These are phyloP conservation scores for Achaetomiella virescens DNA, from an alignment of 495 filamentous ascomycete species.

Conservation along the genomic window DNA sequence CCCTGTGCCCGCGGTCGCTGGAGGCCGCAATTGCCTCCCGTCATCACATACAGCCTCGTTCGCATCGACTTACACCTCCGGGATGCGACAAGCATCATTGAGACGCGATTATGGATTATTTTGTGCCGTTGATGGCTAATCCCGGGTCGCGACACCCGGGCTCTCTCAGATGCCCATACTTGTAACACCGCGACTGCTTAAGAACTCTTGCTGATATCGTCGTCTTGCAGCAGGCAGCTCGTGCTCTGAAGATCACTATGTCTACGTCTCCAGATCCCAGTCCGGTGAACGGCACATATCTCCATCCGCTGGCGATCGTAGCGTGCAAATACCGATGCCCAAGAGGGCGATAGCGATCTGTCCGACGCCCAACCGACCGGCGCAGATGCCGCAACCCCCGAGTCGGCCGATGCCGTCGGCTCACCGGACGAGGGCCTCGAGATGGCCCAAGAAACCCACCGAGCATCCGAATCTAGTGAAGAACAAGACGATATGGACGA, in stretches of 20 bases:
- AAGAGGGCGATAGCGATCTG: constrained; percentile 41
- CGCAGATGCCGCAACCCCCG: constrained; percentile 25
- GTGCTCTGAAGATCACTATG: constrained; percentile 37
- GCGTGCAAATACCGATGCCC: constrained; percentile 26
- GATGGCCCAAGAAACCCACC: constrained; percentile 25
- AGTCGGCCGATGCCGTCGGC: constrained; percentile 50
- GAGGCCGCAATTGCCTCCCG: constrained; percentile 36
- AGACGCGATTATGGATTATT: constrained; percentile 9
- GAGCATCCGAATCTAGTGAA: constrained; percentile 44
- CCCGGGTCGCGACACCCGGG: constrained; percentile 32
- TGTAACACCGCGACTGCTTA: constrained; percentile 10
- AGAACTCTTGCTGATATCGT: constrained; percentile 40
- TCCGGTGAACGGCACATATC: constrained; percentile 39
- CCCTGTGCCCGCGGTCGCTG: constrained; percentile 17
- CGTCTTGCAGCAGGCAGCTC: constrained; percentile 41
- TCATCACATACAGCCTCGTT: constrained; percentile 38
- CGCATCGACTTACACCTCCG: constrained; percentile 37
- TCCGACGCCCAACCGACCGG: constrained; percentile 40
- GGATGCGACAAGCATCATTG: constrained; percentile 43
- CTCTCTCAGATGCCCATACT: constrained; percentile 26
- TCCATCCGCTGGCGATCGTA: constrained; percentile 25
- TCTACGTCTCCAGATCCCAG: constrained; percentile 44
- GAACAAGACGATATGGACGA: constrained; percentile 71
- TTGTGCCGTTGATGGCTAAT: constrained; percentile 23
- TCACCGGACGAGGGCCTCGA: constrained; percentile 65